Evolutionary conservation across 805 yeast genomes (phyloP).

Genomic region (Grigorovia humatica): DNA sequence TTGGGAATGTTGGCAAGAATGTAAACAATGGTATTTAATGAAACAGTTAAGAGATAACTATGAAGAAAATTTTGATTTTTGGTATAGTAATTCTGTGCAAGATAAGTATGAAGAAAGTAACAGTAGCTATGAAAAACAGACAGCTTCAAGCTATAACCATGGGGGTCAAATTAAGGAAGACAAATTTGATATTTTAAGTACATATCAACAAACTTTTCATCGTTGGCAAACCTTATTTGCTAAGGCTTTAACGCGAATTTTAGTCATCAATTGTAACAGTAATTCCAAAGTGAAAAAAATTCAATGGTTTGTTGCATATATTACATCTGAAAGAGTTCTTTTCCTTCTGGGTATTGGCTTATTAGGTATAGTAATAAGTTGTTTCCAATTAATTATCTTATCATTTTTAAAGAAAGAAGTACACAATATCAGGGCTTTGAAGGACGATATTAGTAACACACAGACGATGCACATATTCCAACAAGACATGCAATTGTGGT

Average conservation of each 20-base stretch:
- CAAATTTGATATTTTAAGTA: conserved; percentile 12
- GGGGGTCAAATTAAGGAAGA: background rate
- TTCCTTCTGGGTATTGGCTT: conserved; percentile 43
- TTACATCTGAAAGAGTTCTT: conserved; percentile 43
- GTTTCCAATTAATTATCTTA: conserved; percentile 45
- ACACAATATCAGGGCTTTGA: background rate
- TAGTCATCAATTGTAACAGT: background rate
- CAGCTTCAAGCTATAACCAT: too few species aligned
- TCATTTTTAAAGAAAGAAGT: conserved; percentile 8
- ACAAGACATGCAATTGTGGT: conserved; percentile 38
- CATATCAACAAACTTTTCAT: conserved; percentile 15
- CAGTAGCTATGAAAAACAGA: background rate
- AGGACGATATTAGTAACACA: conserved; percentile 1
- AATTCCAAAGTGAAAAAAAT: conserved; percentile 12
- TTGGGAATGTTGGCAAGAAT: conserved; percentile 38
- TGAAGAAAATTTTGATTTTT: background rate
- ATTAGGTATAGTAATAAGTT: conserved; percentile 44
- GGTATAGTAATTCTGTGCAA: background rate
- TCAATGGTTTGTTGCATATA: conserved; percentile 33
- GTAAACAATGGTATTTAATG: conserved; percentile 38
- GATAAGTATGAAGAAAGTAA: background rate
- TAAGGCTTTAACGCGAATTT: conserved; percentile 2
- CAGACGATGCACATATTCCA: conserved; percentile 16
- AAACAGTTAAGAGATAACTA: conserved; percentile 26
- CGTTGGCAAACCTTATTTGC: conserved; percentile 13